A percentile compares a stretch with the other conserved stretches of the same genome.
Conservation (phyloP, 2,329 filamentous ascomycete species). For the Botryosphaeria dothidea region DNA sequence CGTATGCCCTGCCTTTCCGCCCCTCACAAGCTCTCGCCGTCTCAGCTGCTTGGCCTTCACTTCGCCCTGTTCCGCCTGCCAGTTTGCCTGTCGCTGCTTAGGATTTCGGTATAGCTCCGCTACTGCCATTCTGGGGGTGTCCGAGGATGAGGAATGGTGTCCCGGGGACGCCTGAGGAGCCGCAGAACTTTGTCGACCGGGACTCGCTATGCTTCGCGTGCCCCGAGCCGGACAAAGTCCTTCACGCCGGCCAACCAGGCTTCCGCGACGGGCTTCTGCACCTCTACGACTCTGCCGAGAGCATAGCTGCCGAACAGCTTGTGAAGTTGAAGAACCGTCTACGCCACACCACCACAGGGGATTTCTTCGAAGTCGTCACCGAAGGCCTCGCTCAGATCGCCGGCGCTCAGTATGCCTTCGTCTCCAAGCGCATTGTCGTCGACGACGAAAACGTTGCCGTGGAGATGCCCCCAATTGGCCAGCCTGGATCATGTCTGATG, state of each 20-base stretch:
- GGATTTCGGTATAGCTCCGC: not conserved
- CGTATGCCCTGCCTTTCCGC: not conserved
- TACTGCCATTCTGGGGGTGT: not conserved
- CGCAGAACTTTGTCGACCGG: slow-evolving; percentile 43
- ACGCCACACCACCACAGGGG: slow-evolving; percentile 53
- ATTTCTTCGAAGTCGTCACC: slow-evolving; percentile 66
- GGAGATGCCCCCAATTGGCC: slow-evolving; percentile 62
- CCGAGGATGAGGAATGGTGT: slow-evolving; percentile 31
- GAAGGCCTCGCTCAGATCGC: slow-evolving; percentile 64
- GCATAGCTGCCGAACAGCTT: slow-evolving; percentile 61
- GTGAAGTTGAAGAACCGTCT: slow-evolving; percentile 61
- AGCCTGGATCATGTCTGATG: slow-evolving; percentile 63
- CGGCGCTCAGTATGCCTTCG: slow-evolving; percentile 67
- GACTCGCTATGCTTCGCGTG: slow-evolving; percentile 45
- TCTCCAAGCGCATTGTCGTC: slow-evolving; percentile 63
- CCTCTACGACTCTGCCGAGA: slow-evolving; percentile 51
- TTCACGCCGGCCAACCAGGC: slow-evolving; percentile 45
- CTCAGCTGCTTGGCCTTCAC: not conserved
- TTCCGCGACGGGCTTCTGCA: slow-evolving; percentile 42
- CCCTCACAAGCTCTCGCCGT: not conserved
- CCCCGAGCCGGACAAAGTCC: slow-evolving; percentile 42
- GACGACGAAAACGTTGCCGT: slow-evolving; percentile 60
- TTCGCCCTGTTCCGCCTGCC: not conserved
- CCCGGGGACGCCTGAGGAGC: slow-evolving; percentile 29
- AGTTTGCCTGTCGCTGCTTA: not conserved